Evolutionary conservation across 2,329 filamentous ascomycete genomes (phyloP).

Genomic region (Calonectria henricotiae): DNA sequence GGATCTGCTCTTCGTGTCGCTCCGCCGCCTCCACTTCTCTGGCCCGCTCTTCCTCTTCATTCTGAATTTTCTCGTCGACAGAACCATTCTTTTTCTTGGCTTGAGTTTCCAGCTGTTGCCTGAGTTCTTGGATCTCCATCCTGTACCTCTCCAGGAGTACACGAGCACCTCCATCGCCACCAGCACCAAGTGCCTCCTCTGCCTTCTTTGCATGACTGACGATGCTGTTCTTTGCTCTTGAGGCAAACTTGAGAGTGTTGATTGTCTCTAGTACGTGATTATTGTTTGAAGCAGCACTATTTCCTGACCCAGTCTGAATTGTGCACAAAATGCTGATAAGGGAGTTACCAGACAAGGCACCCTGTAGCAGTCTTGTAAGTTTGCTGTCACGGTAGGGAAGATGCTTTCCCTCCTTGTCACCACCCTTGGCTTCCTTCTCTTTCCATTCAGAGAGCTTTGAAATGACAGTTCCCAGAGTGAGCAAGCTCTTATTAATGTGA

Average conservation of each 20-base stretch:
- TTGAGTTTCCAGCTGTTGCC: constrained; percentile 86
- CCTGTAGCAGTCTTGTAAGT: constrained; percentile 91
- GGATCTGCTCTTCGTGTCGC: constrained; percentile 95
- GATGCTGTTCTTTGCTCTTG: constrained; percentile 97
- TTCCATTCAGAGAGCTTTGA: constrained; percentile 91
- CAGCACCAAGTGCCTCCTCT: constrained; percentile 86
- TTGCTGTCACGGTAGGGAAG: constrained; percentile 98
- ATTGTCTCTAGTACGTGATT: constrained; percentile 90
- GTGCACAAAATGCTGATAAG: constrained; percentile 98
- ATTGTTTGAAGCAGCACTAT: constrained; percentile 79
- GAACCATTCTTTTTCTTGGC: constrained; percentile 78
- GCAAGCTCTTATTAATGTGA: constrained; percentile 98
- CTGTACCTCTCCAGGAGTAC: constrained; percentile 94
- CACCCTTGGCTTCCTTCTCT: constrained; percentile 81
- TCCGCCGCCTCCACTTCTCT: constrained; percentile 86
- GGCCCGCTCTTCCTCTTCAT: constrained; percentile 81
- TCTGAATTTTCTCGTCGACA: constrained; percentile 72
- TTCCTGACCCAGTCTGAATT: constrained; percentile 87
- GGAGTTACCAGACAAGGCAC: constrained; percentile 92
- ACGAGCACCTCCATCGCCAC: constrained; percentile 88
- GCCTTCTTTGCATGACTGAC: constrained; percentile 97
- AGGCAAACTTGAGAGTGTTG: constrained; percentile 97
- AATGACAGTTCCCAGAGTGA: constrained; percentile 96
- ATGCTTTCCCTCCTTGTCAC: constrained; percentile 91
- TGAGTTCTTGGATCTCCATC: constrained; percentile 90